Percentiles rank a stretch among this genome's conserved stretches.
Conservation (phyloP, 352 stramenopile genomes). For the Pythium aristosporum region DNA sequence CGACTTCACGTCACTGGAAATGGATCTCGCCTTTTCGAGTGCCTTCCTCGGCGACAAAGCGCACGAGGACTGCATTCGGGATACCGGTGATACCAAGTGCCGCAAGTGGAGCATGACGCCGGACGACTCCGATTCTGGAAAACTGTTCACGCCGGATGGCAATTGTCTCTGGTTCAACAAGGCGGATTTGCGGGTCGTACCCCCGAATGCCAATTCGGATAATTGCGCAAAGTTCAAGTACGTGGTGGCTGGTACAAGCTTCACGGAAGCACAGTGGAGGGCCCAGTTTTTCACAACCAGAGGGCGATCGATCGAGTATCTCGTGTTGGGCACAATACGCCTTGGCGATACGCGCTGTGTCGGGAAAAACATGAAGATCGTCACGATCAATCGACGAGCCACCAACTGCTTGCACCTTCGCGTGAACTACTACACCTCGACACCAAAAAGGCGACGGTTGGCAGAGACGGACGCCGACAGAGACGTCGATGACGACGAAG, state of each 20-base stretch:
- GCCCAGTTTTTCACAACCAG: background rate
- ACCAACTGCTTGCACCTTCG: background rate
- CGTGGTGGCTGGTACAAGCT: too few relatives aligned
- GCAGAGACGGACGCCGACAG: background rate
- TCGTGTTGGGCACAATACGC: background rate
- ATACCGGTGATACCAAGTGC: background rate
- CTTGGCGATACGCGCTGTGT: background rate
- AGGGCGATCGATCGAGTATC: background rate
- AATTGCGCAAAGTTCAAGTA: background rate
- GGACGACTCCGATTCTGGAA: background rate
- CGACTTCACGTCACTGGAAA: background rate
- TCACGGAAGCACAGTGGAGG: too few relatives aligned
- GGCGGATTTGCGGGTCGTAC: background rate
- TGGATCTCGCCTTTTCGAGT: background rate
- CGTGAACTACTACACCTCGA: conserved; percentile 4
- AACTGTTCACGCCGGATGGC: background rate
- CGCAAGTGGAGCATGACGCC: conserved; percentile 1
- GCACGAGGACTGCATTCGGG: background rate
- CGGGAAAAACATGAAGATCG: background rate
- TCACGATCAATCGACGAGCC: background rate
- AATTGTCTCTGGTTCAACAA: background rate
- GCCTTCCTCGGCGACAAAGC: background rate
- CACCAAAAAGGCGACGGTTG: too few relatives aligned
- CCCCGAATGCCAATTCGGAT: background rate
- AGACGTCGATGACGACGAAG: background rate